phyloP scores from a whole-genome alignment of 1,284 basidiomycete genomes.

The Butyriboletus appendiculatus region DNA sequence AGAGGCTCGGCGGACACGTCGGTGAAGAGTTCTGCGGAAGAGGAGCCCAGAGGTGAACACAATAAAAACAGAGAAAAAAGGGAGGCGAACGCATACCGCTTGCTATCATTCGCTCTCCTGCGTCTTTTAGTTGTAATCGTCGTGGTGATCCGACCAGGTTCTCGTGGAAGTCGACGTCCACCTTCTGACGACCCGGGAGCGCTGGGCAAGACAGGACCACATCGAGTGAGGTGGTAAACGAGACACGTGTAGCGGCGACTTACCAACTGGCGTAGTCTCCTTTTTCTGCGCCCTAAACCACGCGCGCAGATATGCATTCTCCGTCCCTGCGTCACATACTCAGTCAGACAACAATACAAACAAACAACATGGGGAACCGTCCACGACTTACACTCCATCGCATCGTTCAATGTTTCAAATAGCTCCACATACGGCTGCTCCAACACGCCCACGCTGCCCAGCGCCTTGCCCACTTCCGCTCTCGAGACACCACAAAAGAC shows the following conservation, averaged over 20 bases:
- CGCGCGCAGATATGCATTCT: conserved; percentile 81
- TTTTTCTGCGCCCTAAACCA: conserved; percentile 70
- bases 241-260: conserved; percentile 12
- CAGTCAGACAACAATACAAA: conserved; percentile 12
- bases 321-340: conserved; percentile 63
- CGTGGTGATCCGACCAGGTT: conserved; percentile 76
- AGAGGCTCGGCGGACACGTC: conserved; percentile 50
- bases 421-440: conserved; percentile 79
- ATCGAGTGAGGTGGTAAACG: neutral
- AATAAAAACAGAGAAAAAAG: neutral
- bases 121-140: conserved; percentile 72
- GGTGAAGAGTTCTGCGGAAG: conserved; percentile 20
- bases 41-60: neutral
- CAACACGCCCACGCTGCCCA: conserved; percentile 77
- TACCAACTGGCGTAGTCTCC: conserved; percentile 42
- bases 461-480: conserved; percentile 66
- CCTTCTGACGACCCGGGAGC: conserved; percentile 58
- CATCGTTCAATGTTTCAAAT: conserved; percentile 86
- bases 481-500: conserved; percentile 86
- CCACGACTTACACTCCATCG: conserved; percentile 81
- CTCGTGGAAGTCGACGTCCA: conserved; percentile 46
- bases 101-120: conserved; percentile 71
- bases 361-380: conserved; percentile 1
- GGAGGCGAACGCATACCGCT: conserved; percentile 41
- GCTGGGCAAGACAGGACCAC: conserved; percentile 35